Evolutionary conservation across 176 grass and related monocot genomes (phyloP).

Genomic region (Triticum aestivum): DNA sequence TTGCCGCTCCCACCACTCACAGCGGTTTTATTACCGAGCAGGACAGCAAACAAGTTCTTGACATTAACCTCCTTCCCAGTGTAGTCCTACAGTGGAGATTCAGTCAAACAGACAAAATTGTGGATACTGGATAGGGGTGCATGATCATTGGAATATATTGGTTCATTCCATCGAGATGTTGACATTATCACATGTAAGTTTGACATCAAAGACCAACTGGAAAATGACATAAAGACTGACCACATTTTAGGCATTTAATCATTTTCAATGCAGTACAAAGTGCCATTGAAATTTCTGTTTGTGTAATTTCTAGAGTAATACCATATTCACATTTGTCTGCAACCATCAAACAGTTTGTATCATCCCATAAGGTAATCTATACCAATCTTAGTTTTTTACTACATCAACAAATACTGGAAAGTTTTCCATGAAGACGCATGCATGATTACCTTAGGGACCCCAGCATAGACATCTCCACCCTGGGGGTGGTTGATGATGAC

Average conservation of each 20-base stretch:
- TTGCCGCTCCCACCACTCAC: conserved; percentile 83
- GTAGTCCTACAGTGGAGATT: conserved; percentile 62
- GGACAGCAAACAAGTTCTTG: conserved; percentile 80
- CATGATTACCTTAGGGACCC: conserved; percentile 75
- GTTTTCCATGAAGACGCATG: neutral
- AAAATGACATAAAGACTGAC: neutral
- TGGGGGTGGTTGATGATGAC: conserved; percentile 86
- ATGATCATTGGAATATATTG: neutral
- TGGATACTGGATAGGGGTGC: neutral
- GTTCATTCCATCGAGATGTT: too few species aligned
- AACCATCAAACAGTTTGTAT: neutral
- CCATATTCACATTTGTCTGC: neutral
- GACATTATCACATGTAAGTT: neutral
- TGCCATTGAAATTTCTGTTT: neutral
- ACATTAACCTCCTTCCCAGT: conserved; percentile 71
- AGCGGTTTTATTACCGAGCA: conserved; percentile 84
- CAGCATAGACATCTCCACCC: conserved; percentile 82
- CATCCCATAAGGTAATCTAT: neutral
- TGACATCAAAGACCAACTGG: neutral
- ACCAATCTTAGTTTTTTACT: neutral
- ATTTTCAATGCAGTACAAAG: conserved; percentile 1
- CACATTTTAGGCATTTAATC: neutral
- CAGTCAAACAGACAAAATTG: conserved; percentile 1
- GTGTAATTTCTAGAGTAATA: neutral
- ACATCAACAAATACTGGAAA: neutral